Evolutionary conservation across 2,329 filamentous ascomycete species (phyloP), one percentile per base, ranked within the genome.

Genomic region (Colletotrichum sublineola): DNA sequence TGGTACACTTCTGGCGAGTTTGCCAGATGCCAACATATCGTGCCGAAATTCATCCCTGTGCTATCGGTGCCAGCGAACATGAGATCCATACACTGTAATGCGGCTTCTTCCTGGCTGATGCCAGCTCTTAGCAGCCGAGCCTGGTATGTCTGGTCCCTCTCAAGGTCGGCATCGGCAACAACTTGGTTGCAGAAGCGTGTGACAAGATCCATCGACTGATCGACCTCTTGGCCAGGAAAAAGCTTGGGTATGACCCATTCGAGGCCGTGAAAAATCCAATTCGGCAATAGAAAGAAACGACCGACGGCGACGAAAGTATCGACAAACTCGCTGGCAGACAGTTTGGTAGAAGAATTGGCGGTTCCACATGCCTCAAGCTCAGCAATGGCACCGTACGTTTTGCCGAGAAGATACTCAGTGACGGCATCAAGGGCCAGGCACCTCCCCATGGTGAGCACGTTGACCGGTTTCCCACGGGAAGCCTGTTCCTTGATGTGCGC

Each of bases 61-160:
- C 62, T 64, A 18, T 64, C 62, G 15, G 62, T 64, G 18, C 62
- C 62, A 11, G 62, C 62, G 40, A 64, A 64, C 29, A 64, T 56
- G 18, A 64, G 50, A 44, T 64, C 62, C 50, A 64, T 56, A 20
- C 62, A 64, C 38, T 64, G 62, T 4, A 64, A 5, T 3, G 62
- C 62, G 12, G 50, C 38, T 4, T 64, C 62, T 11, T 55, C 48
- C 29, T 31, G 36, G 38, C 62, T 14, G 38, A 64, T 36, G 2
- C 62, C 50, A n/a, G 50, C 50, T 14, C 50, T 11, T 4, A 64
- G 38, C 7, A 64, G 5, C 11, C 62, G 50, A 3, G 62, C 50
- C 36, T 64, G 50, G 8, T 64, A 64, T 7, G 62, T 64, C 36
- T 56, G 62, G 1, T 64, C 50, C 29, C 55, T 64, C 29, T 64